A percentile compares a stretch with the other conserved stretches of the same genome.
Conservation (phyloP, 345 rosid species). For the Moricandia moricandioides region DNA sequence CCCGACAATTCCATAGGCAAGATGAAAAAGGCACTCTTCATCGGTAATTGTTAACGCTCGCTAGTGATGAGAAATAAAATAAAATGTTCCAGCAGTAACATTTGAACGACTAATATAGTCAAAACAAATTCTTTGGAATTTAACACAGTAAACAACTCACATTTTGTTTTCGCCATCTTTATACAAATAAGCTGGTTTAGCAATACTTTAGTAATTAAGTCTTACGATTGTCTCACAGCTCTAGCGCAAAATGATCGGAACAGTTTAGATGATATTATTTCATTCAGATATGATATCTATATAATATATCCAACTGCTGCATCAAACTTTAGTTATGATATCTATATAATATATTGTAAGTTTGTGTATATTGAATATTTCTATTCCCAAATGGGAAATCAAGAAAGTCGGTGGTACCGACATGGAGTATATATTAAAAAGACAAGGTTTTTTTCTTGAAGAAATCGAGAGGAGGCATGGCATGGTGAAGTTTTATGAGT, state of each 20-base stretch:
- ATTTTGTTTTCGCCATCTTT: neutral
- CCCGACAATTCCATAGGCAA: slow-evolving; percentile 40
- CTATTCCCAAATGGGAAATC: no score
- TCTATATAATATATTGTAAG: no score
- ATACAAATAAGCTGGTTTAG: neutral
- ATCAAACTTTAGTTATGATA: no score
- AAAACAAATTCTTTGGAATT: no score
- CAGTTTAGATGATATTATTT: neutral
- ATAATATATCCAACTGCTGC: neutral
- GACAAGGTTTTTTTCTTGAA: slow-evolving; percentile 7
- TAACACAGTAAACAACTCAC: neutral
- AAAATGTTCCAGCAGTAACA: neutral
- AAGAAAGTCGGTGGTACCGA: no score
- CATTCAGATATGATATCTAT: neutral
- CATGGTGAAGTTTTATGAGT: slow-evolving; percentile 32
- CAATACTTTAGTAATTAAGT: neutral
- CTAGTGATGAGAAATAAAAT: neutral
- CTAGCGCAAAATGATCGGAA: neutral
- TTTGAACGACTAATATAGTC: slow-evolving; percentile 9
- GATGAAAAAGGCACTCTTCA: slow-evolving; percentile 30
- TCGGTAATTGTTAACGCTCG: slow-evolving; percentile 25
- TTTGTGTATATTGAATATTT: no score
- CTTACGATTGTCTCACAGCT: neutral
- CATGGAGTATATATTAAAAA: no score
- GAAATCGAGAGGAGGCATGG: slow-evolving; percentile 25